A percentile compares a stretch with the other conserved stretches of the same genome.
Conservation (phyloP, 768 basidiomycete species). For the Phylloporus scabripes region DNA sequence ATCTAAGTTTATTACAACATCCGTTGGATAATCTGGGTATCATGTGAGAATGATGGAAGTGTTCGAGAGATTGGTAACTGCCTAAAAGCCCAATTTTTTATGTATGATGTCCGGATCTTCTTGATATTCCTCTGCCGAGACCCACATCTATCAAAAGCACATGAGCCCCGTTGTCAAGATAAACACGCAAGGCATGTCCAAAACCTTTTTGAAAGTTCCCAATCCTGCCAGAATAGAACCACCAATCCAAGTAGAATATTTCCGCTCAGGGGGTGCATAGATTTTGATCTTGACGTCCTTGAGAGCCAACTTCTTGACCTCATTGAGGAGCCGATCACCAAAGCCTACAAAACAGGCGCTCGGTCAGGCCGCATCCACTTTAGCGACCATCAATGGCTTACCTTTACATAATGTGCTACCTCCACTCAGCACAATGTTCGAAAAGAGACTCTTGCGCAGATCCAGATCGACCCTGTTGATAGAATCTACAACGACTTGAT, state of each 20-base stretch:
- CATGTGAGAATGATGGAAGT: slow-evolving; percentile 15
- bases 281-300: slow-evolving; percentile 99
- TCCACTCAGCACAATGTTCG: slow-evolving; percentile 94
- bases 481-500: slow-evolving; percentile 98
- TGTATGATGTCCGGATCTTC: slow-evolving; percentile 99
- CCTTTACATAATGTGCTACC: slow-evolving; percentile 95
- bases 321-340: slow-evolving; percentile 92
- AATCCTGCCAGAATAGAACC: slow-evolving; percentile 95
- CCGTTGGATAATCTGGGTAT: slow-evolving; percentile 32
- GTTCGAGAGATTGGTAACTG: slow-evolving; percentile 10
- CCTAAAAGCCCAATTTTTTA: slow-evolving; percentile 82
- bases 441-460: slow-evolving; percentile 89
- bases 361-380: slow-evolving; percentile 17
- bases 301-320: slow-evolving; percentile 92
- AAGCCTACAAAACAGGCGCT: slow-evolving; percentile 52
- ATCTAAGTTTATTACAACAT: slow-evolving; percentile 32
- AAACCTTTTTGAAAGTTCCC: slow-evolving; percentile 95
- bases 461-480: slow-evolving; percentile 96
- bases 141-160: slow-evolving; percentile 80
- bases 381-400: slow-evolving; percentile 29
- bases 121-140: slow-evolving; percentile 97
- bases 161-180: slow-evolving; percentile 4
- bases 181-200: not conserved
- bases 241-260: slow-evolving; percentile 96
- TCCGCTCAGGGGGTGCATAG: slow-evolving; percentile 98